Evolutionary conservation across 2,329 filamentous ascomycete species (phyloP).

Genomic region (Verticillium dahliae): DNA sequence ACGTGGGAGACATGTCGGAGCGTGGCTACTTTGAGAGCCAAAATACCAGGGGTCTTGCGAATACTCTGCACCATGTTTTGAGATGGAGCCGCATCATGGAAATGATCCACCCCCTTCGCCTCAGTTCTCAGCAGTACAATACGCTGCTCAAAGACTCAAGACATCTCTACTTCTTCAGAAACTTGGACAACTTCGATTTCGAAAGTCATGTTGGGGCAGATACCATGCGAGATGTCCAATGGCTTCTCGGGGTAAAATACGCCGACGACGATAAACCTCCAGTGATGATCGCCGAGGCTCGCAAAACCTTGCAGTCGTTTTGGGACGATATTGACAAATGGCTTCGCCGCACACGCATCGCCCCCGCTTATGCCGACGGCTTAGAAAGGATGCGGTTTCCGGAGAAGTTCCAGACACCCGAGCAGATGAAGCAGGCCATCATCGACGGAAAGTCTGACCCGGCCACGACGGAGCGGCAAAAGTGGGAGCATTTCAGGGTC

Average conservation of each 20-base stretch:
- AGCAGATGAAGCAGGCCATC: neutral
- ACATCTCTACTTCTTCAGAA: neutral
- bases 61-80: neutral
- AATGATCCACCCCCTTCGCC: neutral
- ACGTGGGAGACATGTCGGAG: neutral
- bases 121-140: neutral
- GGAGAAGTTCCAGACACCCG: neutral
- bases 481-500: neutral
- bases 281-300: neutral
- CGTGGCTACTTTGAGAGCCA: neutral
- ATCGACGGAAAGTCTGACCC: neutral
- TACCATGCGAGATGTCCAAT: neutral
- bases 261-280: neutral
- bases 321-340: neutral
- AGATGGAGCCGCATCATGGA: slow-evolving; percentile 1
- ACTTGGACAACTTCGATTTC: neutral
- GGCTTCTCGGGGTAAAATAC: slow-evolving; percentile 3
- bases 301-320: neutral
- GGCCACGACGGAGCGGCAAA: neutral
- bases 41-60: neutral
- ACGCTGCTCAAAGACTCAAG: neutral
- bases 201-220: neutral
- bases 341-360: neutral
- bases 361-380: neutral
- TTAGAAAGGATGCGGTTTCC: neutral